Evolutionary conservation across 805 yeast species (phyloP), one percentile per base, ranked within the genome.

Genomic region (Nakazawaea peltata): DNA sequence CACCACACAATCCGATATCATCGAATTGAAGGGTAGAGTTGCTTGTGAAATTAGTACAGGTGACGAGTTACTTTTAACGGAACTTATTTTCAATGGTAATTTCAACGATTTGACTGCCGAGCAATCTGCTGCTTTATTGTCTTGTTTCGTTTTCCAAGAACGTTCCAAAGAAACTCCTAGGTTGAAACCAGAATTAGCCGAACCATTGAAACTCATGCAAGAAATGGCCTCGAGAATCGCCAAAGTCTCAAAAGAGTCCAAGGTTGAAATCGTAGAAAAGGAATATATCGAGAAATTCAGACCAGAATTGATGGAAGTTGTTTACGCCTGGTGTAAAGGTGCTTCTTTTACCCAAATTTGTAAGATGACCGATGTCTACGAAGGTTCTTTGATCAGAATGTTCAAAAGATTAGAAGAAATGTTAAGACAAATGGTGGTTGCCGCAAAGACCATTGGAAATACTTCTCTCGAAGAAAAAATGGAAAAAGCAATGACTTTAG

Each of bases 291-390:
- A 87, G 53, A 71, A 81, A 19, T 94, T 92, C 65, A 77, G 94
- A 59, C 81, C 87, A 14, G 95, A 92, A 53, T 68, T 92, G 42
- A 90, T 92, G 97, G 97, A 88, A 55, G 97, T 92, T 34, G 96
- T 92, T 1, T 86, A 65, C 57, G 83, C 90, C 32, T 92, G 99
- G 99, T 86, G 96, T 57, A 80, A 81, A 53, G 97, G 97, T 14
- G 96, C 95, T 5, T 66, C 92, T 0, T 92, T 92, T 58, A 90
- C 97, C 0, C 96, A 90, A 55, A 90, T 92, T 43, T 90, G 97
- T 64, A 90, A 90, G 58, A 87, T 92, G 96, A 92, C 98, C 0
- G 98, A 92, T 53, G 97, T 92, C 29, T 92, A 90, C 48, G 99
- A 92, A 63, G 99, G 99, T 28, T 81, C 94, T 16, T 69, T 92